Percentiles rank a stretch among this genome's conserved stretches.
Conservation (phyloP, 2,329 filamentous ascomycete species). For the Cytospora piceae region DNA sequence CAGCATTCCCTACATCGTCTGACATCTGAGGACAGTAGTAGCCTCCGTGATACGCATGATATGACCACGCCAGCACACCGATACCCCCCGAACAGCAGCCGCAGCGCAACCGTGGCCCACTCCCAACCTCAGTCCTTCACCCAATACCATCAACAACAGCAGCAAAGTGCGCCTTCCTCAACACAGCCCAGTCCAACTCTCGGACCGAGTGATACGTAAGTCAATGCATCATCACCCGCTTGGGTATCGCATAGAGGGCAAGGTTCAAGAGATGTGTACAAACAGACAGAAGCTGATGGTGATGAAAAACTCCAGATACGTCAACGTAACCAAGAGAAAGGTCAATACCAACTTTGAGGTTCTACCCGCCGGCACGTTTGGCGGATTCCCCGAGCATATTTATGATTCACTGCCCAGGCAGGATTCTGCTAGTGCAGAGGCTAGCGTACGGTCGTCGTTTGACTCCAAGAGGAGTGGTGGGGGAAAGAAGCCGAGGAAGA, state of each 20-base stretch:
- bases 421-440: slow-evolving; percentile 9
- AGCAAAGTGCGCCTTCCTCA: neutral
- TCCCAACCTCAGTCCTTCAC: slow-evolving; percentile 5
- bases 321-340: slow-evolving; percentile 41
- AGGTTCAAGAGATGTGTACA: neutral
- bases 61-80: slow-evolving; percentile 13
- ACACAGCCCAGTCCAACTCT: slow-evolving; percentile 39
- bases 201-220: slow-evolving; percentile 41
- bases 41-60: slow-evolving; percentile 6
- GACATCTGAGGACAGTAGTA: slow-evolving; percentile 18
- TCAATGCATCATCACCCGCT: slow-evolving; percentile 38
- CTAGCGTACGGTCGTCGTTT: slow-evolving; percentile 22
- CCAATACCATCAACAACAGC: slow-evolving; percentile 26
- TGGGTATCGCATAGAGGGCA: neutral
- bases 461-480: slow-evolving; percentile 19
- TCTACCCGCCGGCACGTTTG: slow-evolving; percentile 45
- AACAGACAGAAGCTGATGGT: slow-evolving; percentile 5
- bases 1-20: neutral
- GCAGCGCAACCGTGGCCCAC: slow-evolving; percentile 22
- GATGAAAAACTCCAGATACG: slow-evolving; percentile 30
- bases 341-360: slow-evolving; percentile 46
- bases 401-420: neutral
- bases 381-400: slow-evolving; percentile 15
- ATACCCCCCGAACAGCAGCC: slow-evolving; percentile 30
- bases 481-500: slow-evolving; percentile 5